These are phyloP conservation scores for Cocos nucifera DNA, from an alignment of 176 grass and related monocot genomes.

Conservation along the genomic window DNA sequence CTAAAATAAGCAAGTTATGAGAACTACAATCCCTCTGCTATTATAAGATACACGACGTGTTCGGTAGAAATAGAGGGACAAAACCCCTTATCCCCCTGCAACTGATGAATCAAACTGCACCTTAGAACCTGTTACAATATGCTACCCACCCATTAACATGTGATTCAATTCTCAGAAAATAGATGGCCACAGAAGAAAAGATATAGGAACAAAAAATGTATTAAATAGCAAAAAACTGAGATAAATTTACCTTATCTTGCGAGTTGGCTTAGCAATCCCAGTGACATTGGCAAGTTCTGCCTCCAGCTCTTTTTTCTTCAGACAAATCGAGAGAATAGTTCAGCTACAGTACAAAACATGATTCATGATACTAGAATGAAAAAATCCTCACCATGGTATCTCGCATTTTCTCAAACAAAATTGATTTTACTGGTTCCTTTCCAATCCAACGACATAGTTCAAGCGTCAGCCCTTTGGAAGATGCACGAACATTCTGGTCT, in stretches of 20 bases:
- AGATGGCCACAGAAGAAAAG: too few species aligned
- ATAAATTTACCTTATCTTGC: conserved; percentile 80
- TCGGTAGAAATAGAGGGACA: too few species aligned
- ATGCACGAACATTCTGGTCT: conserved; percentile 96
- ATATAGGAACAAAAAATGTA: conserved; percentile 2
- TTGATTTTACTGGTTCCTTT: conserved; percentile 90
- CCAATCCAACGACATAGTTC: conserved; percentile 99
- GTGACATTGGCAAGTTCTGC: conserved; percentile 80
- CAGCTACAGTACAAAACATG: too few species aligned
- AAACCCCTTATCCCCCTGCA: too few species aligned
- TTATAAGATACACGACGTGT: too few species aligned
- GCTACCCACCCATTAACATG: too few species aligned
- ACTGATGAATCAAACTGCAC: too few species aligned
- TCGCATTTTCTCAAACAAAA: conserved; percentile 98
- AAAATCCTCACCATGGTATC: conserved; percentile 72
- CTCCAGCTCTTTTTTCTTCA: conserved; percentile 99
- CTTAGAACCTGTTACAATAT: too few species aligned
- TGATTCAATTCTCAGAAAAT: too few species aligned
- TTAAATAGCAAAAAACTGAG: neutral
- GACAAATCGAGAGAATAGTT: conserved; percentile 23
- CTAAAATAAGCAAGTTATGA: too few species aligned
- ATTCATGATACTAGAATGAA: conserved; percentile 5
- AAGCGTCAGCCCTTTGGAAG: conserved; percentile 90
- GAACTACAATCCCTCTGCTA: too few species aligned
- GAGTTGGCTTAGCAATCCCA: conserved; percentile 71